These are phyloP conservation scores for Cladosporium colombiae DNA, from an alignment of 2,329 filamentous ascomycete genomes.

Conservation along the genomic window DNA sequence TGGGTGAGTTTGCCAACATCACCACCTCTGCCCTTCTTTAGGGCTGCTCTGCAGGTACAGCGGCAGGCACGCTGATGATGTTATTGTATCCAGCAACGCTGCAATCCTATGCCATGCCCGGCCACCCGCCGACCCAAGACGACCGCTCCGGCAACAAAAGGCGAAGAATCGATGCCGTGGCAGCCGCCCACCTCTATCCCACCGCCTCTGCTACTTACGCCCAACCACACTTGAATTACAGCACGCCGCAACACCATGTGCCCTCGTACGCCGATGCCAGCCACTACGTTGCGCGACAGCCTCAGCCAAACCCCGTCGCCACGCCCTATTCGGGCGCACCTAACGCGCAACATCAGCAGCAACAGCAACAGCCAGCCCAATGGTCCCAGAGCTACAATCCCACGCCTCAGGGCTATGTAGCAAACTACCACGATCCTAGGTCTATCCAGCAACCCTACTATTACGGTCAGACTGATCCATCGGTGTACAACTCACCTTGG, in stretches of 20 bases:
- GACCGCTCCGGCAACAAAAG: constrained; percentile 15
- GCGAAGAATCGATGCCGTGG: constrained; percentile 16
- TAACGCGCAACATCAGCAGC: neutral
- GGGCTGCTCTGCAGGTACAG: constrained; percentile 3
- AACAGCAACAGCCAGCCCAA: constrained; percentile 1
- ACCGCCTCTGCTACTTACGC: constrained; percentile 3
- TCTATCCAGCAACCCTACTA: constrained; percentile 32
- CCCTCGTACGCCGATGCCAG: constrained; percentile 9
- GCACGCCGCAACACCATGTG: constrained; percentile 10
- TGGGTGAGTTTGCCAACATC: constrained; percentile 12
- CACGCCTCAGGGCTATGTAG: neutral
- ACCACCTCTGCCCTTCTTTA: constrained; percentile 13
- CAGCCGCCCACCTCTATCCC: constrained; percentile 9
- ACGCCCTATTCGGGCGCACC: constrained; percentile 10
- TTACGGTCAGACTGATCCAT: constrained; percentile 30
- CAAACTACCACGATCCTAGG: constrained; percentile 11
- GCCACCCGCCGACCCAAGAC: constrained; percentile 8
- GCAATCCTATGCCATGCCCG: constrained; percentile 14
- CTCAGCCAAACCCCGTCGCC: neutral
- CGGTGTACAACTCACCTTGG: constrained; percentile 31
- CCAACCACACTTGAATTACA: constrained; percentile 7
- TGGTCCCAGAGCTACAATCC: constrained; percentile 3
- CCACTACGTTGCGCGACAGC: constrained; percentile 15
- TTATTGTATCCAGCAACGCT: constrained; percentile 16
- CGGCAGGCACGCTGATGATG: constrained; percentile 15